Base-by-base conservation (phyloP, 768 basidiomycete genomes). In the Suillus weaverae region DNA sequence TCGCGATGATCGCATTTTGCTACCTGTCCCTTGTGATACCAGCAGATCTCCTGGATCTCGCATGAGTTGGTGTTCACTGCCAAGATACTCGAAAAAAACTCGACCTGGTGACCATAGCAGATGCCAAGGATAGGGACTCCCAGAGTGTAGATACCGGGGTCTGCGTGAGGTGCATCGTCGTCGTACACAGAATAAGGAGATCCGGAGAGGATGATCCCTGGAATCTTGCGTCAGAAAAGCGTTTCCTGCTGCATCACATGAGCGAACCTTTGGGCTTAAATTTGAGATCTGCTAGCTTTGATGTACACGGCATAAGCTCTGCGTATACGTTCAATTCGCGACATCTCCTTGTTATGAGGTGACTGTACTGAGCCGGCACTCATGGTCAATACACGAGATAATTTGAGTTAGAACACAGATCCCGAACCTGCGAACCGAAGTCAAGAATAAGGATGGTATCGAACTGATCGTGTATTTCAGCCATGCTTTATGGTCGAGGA, bases 141-240 rank as follows among this genome's bases (percentile, higher is more conserved):
- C 10, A 92, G 84, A 51, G 89, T 85, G 71, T 94, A 99, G 11
- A 99, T 88, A 18, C 85, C 90, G 20, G 95, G 92, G 78, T 99
- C 97, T 38, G 94, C 95, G 67, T 95, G 95, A 30, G 97, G 97
- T 5, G 97, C 89, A 67, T 88, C 96, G 35, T 85, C 77, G 68
- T 96, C 97, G 77, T 98, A 99, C 22, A 99, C 97, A 38, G 97
- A 99, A 79, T 97, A 99, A 0, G 97, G 97, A 1, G 97, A 98
- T 50, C 97, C 97, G 44, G 96, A 98, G 44, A 99, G 84, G 71
- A 99, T 98, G 75, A 99, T 90, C 64, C 97, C 97, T 91, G 66
- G 53, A 38, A 30, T 16, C 9, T 13, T 26, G 36, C 8, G 61
- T 59, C 35, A 56, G 48, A 44, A 39, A 22, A 7, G 22, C 16